A percentile compares a stretch with the other conserved stretches of the same genome.
Evolutionary conservation across 73 alveolate genomes (phyloP).

Genomic region (Uronychia binucleata): DNA sequence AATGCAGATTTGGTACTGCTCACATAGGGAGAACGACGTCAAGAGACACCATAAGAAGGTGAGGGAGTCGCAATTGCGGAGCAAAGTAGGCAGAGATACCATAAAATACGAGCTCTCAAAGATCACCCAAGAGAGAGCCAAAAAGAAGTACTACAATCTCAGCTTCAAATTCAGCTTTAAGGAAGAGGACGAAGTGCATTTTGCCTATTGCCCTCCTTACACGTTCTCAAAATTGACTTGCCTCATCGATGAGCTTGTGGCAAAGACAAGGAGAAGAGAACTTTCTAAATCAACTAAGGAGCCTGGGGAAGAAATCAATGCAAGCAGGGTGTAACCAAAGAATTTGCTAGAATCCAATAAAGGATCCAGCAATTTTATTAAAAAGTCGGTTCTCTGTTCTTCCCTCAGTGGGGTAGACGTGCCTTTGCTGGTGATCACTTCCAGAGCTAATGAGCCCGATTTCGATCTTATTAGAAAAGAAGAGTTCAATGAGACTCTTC

Average conservation of each 20-base stretch:
- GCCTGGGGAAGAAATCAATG: not conserved
- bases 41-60: too few species aligned
- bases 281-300: not conserved
- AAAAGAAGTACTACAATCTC: constrained; percentile 42
- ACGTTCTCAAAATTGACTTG: constrained; percentile 22
- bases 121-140: not conserved
- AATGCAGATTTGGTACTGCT: too few species aligned
- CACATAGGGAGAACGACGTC: too few species aligned
- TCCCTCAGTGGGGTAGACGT: constrained; percentile 73
- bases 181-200: constrained; percentile 16
- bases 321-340: not conserved
- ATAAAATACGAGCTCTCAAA: not conserved
- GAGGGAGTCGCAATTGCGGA: too few species aligned
- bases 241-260: not conserved
- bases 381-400: constrained; percentile 66
- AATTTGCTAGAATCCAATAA: not conserved
- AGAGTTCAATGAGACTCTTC: constrained; percentile 7
- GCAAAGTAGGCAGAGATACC: not conserved
- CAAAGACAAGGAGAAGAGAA: too few species aligned
- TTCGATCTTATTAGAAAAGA: not conserved
- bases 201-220: constrained; percentile 53
- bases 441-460: not conserved
- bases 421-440: constrained; percentile 57
- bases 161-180: constrained; percentile 18
- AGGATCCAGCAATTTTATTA: not conserved